These are phyloP conservation scores for Syncephalastrum monosporum DNA, from an alignment of 371 early-diverging fungal genomes.

Conservation along the genomic window DNA sequence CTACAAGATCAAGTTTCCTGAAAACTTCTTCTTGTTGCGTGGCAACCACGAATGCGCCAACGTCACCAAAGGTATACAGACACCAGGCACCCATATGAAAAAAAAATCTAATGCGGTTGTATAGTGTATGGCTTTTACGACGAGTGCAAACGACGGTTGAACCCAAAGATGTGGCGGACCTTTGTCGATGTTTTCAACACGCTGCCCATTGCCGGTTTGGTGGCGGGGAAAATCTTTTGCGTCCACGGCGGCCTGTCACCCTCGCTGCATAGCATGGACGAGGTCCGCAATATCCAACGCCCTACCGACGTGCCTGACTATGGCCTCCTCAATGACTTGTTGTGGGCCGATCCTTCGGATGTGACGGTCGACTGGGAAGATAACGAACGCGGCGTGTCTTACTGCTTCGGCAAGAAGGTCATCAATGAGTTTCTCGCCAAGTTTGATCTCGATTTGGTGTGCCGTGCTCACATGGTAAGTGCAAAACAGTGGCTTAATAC, in stretches of 20 bases:
- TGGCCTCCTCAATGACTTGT: constrained; percentile 83
- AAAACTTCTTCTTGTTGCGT: constrained; percentile 95
- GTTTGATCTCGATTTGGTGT: constrained; percentile 92
- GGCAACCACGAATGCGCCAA: constrained; percentile 99
- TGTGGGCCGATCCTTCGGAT: constrained; percentile 93
- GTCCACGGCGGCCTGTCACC: constrained; percentile 99
- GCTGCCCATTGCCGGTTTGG: constrained; percentile 95
- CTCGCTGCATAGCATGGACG: constrained; percentile 84
- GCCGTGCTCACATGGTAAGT: constrained; percentile 90
- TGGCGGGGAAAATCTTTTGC: constrained; percentile 97
- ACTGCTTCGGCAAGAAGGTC: constrained; percentile 91
- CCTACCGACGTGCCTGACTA: constrained; percentile 98
- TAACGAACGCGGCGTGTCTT: constrained; percentile 98
- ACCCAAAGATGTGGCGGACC: constrained; percentile 94
- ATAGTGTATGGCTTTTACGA: constrained; percentile 98
- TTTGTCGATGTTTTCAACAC: constrained; percentile 99
- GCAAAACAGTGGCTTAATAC: too few species aligned
- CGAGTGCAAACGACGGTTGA: constrained; percentile 97
- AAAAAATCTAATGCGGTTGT: background rate
- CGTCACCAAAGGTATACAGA: constrained; percentile 81
- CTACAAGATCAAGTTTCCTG: constrained; percentile 97
- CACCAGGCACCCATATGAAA: background rate
- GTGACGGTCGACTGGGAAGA: constrained; percentile 90
- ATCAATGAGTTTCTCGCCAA: constrained; percentile 88
- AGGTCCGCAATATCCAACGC: constrained; percentile 87